A percentile compares a stretch with the other conserved stretches of the same genome.
Evolutionary conservation across 768 basidiomycete genomes (phyloP).

Genomic region (Naganishia vaughanmartiniae): DNA sequence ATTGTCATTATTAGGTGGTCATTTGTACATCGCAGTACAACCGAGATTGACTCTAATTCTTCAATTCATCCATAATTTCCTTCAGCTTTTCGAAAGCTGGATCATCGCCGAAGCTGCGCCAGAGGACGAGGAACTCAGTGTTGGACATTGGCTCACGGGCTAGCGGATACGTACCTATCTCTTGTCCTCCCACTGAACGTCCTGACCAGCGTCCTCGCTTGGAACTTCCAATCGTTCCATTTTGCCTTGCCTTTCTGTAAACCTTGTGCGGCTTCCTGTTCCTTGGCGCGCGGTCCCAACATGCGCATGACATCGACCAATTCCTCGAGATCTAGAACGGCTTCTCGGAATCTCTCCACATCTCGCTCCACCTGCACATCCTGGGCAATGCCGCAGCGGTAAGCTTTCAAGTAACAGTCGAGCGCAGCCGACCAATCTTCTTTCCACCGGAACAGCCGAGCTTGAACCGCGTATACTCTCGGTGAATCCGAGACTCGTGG

Average conservation of each 20-base stretch:
- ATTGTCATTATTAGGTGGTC: background rate
- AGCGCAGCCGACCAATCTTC: slow-evolving; percentile 71
- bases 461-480: slow-evolving; percentile 79
- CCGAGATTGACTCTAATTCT: slow-evolving; percentile 5
- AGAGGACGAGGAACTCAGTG: slow-evolving; percentile 23
- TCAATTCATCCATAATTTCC: slow-evolving; percentile 56
- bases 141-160: background rate
- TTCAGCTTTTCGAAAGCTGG: slow-evolving; percentile 72
- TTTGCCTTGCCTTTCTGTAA: slow-evolving; percentile 54
- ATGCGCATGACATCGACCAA: slow-evolving; percentile 77
- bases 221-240: slow-evolving; percentile 69
- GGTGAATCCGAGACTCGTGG: slow-evolving; percentile 71
- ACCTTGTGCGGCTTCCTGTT: slow-evolving; percentile 39
- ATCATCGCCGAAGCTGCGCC: slow-evolving; percentile 71
- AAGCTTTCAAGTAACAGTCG: slow-evolving; percentile 79
- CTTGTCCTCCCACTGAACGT: slow-evolving; percentile 82
- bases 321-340: slow-evolving; percentile 74
- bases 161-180: slow-evolving; percentile 55
- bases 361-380: slow-evolving; percentile 65
- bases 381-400: slow-evolving; percentile 66
- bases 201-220: slow-evolving; percentile 79
- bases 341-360: slow-evolving; percentile 68
- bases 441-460: slow-evolving; percentile 72
- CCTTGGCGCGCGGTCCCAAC: slow-evolving; percentile 62
- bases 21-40: background rate